Conservation (phyloP, 805 yeast genomes). For the Candida sithepensis region DNA sequence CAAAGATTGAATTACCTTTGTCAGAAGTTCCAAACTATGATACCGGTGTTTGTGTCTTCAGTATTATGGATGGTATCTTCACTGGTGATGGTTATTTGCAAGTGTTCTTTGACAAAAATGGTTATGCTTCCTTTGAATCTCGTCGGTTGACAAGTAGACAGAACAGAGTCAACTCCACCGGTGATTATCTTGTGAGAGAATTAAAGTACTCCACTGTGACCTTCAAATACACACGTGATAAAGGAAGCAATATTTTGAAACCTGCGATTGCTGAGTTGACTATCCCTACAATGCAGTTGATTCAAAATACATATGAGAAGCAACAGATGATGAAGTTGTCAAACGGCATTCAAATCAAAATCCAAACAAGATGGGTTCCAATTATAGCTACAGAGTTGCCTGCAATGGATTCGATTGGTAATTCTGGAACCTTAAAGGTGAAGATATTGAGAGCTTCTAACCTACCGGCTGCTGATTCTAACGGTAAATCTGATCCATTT, state of each 20-base stretch:
- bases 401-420: slow-evolving; percentile 66
- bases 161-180: slow-evolving; percentile 41
- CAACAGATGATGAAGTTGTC: slow-evolving; percentile 55
- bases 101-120: slow-evolving; percentile 70
- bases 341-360: slow-evolving; percentile 38
- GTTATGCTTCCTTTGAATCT: slow-evolving; percentile 60
- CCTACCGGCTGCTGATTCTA: slow-evolving; percentile 81
- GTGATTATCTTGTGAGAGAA: slow-evolving; percentile 76
- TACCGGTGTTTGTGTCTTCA: slow-evolving; percentile 74
- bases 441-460: slow-evolving; percentile 61
- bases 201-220: slow-evolving; percentile 64
- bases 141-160: slow-evolving; percentile 46
- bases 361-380: slow-evolving; percentile 79
- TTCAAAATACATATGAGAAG: slow-evolving; percentile 60
- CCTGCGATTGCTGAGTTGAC: slow-evolving; percentile 59
- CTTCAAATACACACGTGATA: slow-evolving; percentile 58
- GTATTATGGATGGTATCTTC: slow-evolving; percentile 57
- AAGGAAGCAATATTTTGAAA: slow-evolving; percentile 50
- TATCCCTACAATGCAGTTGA: slow-evolving; percentile 62
- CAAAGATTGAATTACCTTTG: slow-evolving; percentile 50
- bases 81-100: slow-evolving; percentile 65
- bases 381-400: slow-evolving; percentile 58
- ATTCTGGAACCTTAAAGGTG: slow-evolving; percentile 67
- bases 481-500: slow-evolving; percentile 94
- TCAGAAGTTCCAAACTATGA: slow-evolving; percentile 54